Base-by-base conservation (phyloP, 495 filamentous ascomycete genomes). In the Aspergillus heteromorphus region DNA sequence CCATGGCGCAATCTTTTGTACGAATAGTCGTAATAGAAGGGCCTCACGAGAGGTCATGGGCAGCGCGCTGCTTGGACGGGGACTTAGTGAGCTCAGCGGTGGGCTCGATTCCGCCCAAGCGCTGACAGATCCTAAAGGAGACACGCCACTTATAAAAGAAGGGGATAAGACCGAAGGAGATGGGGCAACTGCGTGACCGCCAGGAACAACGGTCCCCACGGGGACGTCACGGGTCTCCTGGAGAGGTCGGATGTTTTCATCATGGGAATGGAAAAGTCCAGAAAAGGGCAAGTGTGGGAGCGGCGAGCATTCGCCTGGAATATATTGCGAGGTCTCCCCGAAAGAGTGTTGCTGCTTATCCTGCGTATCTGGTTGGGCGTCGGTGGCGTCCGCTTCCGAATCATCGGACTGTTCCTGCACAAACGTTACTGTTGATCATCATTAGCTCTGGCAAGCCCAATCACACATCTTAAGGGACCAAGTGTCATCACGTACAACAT, bases 1-100 rank as follows among this genome's bases (percentile, higher is more conserved):
- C 67, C 67, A 70, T 6, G 65, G 61, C 13, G 71, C 61, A 29
- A 72, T 62, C 42, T 59, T 66, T 2, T 69, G 67, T 13, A 70
- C 70, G 29, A 70, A 73, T n/a, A 48, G 56, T 27, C 67, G 64
- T 51, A 73, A 60, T 4, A 73, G 40, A 16, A 56, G 65, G 16
- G 69, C 71, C 54, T 73, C 71, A 19, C 71, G 62, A 0, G 62
- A 55, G 7, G 64, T 60, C 31, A 73, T 59, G 1, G 50, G 30
- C 2, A 56, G 20, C 0, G 34, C 27, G 13, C 27, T 55, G 17
- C 16, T 58, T 34, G 38, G 54, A 16, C 20, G 41, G 3, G 58
- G 55, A 36, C 52, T 61, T n/a, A 54, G 36, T 9, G 55, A 29
- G 21, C 55, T 60, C 40, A 31, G 17, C 6, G 57, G 50, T 13